Evolutionary conservation across 2,329 filamentous ascomycete genomes (phyloP), one percentile per base, ranked within the genome.

Genomic region (Penicillium sp.): DNA sequence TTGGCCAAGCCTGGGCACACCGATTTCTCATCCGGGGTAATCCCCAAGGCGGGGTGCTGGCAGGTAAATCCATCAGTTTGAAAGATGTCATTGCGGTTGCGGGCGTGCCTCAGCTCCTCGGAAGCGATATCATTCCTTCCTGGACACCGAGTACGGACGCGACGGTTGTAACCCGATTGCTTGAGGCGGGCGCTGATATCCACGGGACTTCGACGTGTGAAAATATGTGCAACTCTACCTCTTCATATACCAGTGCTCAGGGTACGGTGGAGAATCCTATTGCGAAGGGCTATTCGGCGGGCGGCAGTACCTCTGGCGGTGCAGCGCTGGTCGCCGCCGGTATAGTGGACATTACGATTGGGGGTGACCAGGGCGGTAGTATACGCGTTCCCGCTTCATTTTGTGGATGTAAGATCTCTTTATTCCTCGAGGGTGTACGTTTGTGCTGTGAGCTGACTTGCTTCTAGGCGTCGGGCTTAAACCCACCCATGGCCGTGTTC

Each of bases 31-130:
- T 83, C 42, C 68, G 68, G 43, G 77, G 68, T 26, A 69, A 67
- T 24, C 37, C 61, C 2, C 42, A 60, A 29, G 67, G 59, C 14
- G 66, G 64, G 3, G 32, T 50, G 4, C 55, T 81, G n/a, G 69
- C 59, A 50, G 78, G 76, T 0, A 83, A 79, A 48, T 78, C 74
- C 0, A 63, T 83, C 3, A 81, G 79, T 55, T 58, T 84, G 14
- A 84, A 84, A 62, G 82, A 85, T 59, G 81, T 80, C 31, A 79
- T 84, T 37, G 77, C 79, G 4, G 80, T 84, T 1, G 80, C 80
- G 2, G 79, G 77, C 0, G 79, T 85, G 1, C 81, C 82, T 0
- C 79, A 82, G 50, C 75, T 83, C 52, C 76, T 79, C 40, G 81
- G 82, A 0, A 83, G 77, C 40, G 78, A 82, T 58, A 76, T 77